These are phyloP conservation scores for Drosera spatulata DNA, from an alignment of 179 eudicot genomes.

Conservation along the genomic window DNA sequence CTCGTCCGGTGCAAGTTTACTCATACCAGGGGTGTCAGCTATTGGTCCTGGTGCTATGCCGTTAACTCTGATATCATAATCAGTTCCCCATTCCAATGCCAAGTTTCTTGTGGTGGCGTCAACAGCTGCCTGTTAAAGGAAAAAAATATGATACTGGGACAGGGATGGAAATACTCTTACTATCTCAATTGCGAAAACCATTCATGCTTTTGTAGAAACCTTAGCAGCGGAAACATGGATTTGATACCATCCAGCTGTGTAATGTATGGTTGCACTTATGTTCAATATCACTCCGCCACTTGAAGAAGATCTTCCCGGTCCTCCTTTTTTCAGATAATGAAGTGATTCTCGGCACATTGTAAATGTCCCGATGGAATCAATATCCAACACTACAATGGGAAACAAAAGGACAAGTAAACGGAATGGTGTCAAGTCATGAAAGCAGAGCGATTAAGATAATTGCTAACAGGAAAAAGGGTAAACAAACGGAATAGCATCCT, in stretches of 20 bases:
- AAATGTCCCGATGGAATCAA: slow-evolving; percentile 96
- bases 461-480: no score
- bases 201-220: slow-evolving; percentile 29
- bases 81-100: slow-evolving; percentile 98
- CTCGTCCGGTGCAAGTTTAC: slow-evolving; percentile 81
- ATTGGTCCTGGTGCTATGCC: slow-evolving; percentile 99
- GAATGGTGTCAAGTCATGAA: no score
- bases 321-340: slow-evolving; percentile 74
- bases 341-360: slow-evolving; percentile 93
- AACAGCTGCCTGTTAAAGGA: slow-evolving; percentile 61
- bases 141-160: neutral
- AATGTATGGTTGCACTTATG: slow-evolving; percentile 96
- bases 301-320: slow-evolving; percentile 50
- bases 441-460: no score
- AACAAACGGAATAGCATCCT: no score
- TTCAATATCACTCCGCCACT: slow-evolving; percentile 77
- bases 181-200: neutral
- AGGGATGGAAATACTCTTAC: neutral
- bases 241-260: slow-evolving; percentile 96
- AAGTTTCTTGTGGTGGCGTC: slow-evolving; percentile 89
- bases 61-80: slow-evolving; percentile 88
- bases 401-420: neutral
- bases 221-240: slow-evolving; percentile 97
- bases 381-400: slow-evolving; percentile 61
- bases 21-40: slow-evolving; percentile 82